Base-by-base conservation (phyloP, 1,139 yeast species). In the Yamadazyma epiphylla region DNA sequence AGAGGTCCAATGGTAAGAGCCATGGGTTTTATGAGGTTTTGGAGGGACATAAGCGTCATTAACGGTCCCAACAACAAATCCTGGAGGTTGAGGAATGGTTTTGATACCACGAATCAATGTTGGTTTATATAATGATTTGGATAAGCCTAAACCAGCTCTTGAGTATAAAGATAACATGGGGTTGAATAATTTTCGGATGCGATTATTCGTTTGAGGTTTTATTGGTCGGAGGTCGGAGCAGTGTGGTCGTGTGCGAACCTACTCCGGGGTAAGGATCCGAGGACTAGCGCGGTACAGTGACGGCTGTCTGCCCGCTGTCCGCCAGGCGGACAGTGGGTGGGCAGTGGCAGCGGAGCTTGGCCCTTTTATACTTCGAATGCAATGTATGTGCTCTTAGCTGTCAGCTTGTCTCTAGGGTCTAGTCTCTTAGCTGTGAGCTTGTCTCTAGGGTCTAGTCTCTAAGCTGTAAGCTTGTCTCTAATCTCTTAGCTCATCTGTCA, bases 1-100 rank as follows among this genome's bases (percentile, higher is more conserved):
- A 48, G 81, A 77, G 10, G 87, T 64, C 96, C 96, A 88, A 65
- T 88, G 96, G 55, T 76, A 79, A 4, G 95, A 80, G 19, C 96
- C 96, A 49, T 85, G 89, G 43, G 70, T 58, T 47, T 69, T 65
- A 51, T 74, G 69, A 2, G 80, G 59, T 31, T 64, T 59, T 24
- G 95, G 94, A 13, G 74, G 65, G 28, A 73, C 72, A 43, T 74
- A 78, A 5, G 95, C 83, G 37, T 88, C 96, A 57, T 88, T 88
- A 30, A 84, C 89, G 14, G 81, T 74, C 12, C 94, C 95, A 22
- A 70, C 71, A 33, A 82, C 71, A 44, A 68, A 60, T 9, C 89
- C 89, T 25, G 85, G 77, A 12, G 87, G 87, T 52, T 80, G 84
- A 29, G 72, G 71, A 37, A 67, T 78, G 28, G 59, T 55, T 39